Conservation (phyloP, 2,329 filamentous ascomycete genomes). For the Sclerotiophoma versabilis region DNA sequence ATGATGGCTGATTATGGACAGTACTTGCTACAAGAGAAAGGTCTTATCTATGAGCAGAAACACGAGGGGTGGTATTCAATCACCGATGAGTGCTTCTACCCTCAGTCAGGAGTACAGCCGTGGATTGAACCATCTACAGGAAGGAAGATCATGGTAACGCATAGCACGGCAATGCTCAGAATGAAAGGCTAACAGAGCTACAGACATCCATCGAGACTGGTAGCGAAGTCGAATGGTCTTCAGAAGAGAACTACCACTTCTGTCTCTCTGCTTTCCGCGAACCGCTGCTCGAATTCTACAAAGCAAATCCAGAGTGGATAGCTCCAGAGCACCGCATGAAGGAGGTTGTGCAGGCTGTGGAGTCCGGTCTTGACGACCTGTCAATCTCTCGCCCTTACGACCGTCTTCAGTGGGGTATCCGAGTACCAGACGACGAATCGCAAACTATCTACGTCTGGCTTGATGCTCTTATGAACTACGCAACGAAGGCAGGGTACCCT, state of each 20-base stretch:
- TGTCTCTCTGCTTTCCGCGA: conserved; percentile 83
- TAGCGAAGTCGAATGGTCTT: conserved; percentile 92
- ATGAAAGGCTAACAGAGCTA: conserved; percentile 20
- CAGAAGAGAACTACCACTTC: conserved; percentile 95
- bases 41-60: conserved; percentile 81
- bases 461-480: conserved; percentile 92
- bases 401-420: conserved; percentile 85
- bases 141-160: conserved; percentile 73
- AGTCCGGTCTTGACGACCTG: conserved; percentile 80
- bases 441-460: conserved; percentile 99
- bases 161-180: no score
- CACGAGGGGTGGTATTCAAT: conserved; percentile 98
- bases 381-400: conserved; percentile 84
- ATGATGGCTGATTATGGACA: conserved; percentile 41
- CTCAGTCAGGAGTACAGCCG: conserved; percentile 74
- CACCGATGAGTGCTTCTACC: conserved; percentile 96
- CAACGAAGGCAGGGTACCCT: conserved; percentile 87
- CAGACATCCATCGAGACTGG: conserved; percentile 81
- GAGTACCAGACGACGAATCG: conserved; percentile 79
- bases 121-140: conserved; percentile 81
- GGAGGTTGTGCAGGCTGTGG: conserved; percentile 80
- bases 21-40: conserved; percentile 74
- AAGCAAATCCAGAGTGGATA: conserved; percentile 78
- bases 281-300: conserved; percentile 80
- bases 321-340: conserved; percentile 74